Conservation (phyloP, 2,329 filamentous ascomycete genomes). For the Cercospora sesami region DNA sequence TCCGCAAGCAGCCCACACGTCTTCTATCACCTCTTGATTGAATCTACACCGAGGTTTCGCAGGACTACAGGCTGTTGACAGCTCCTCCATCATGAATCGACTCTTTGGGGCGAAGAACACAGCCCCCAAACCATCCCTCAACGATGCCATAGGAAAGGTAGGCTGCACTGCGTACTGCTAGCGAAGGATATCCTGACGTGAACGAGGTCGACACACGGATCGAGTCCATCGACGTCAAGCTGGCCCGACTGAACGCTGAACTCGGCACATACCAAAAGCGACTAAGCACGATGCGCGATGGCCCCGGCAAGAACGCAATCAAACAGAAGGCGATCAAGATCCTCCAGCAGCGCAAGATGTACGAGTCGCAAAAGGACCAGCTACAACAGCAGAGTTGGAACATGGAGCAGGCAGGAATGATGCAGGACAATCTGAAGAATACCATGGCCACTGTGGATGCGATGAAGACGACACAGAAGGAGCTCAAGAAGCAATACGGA, state of each 20-base stretch:
- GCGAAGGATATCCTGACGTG: slow-evolving; percentile 36
- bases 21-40: not conserved
- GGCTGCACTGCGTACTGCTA: not conserved
- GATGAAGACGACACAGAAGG: slow-evolving; percentile 95
- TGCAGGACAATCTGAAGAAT: slow-evolving; percentile 98
- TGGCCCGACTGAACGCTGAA: slow-evolving; percentile 87
- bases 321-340: slow-evolving; percentile 94
- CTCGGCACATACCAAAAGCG: slow-evolving; percentile 84
- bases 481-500: slow-evolving; percentile 88
- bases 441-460: slow-evolving; percentile 98
- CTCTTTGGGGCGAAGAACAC: slow-evolving; percentile 87
- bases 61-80: too few relatives aligned
- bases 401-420: slow-evolving; percentile 97
- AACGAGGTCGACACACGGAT: slow-evolving; percentile 73
- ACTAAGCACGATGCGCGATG: slow-evolving; percentile 89
- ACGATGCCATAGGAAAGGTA: slow-evolving; percentile 78
- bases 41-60: not conserved
- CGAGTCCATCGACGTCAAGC: slow-evolving; percentile 88
- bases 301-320: slow-evolving; percentile 86
- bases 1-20: not conserved
- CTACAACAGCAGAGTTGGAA: slow-evolving; percentile 95
- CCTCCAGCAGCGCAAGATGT: slow-evolving; percentile 87
- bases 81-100: slow-evolving; percentile 72
- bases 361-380: slow-evolving; percentile 91
- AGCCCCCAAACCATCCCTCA: slow-evolving; percentile 85